A percentile compares a stretch with the other conserved stretches of the same genome.
phyloP scores from a whole-genome alignment of 257 asterid genomes.

The Solanum dulcamara region DNA sequence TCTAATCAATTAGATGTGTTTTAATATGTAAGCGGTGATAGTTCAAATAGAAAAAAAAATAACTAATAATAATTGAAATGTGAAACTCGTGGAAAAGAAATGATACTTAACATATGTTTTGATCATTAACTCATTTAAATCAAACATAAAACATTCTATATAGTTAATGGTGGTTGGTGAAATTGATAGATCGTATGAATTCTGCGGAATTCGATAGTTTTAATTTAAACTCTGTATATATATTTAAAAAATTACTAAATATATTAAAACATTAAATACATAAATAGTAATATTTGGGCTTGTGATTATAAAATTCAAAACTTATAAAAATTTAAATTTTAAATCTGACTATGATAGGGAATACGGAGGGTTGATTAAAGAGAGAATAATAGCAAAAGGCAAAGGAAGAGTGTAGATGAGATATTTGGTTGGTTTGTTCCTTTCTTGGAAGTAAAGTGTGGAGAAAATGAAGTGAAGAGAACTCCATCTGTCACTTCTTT shows the following conservation, averaged over 20 bases:
- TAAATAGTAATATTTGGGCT: accelerated
- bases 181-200: not conserved
- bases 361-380: not conserved
- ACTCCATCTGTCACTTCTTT: conserved; percentile 21
- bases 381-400: not conserved
- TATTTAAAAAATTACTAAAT: not conserved
- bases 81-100: no score
- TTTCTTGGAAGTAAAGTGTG: conserved; percentile 46
- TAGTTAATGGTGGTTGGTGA: not conserved
- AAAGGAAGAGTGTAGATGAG: conserved; percentile 37
- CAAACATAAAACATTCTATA: not conserved
- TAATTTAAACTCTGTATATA: accelerated
- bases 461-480: not conserved
- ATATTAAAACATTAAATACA: not conserved
- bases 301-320: accelerated
- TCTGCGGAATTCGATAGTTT: not conserved
- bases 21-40: not conserved
- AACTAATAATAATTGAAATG: not conserved
- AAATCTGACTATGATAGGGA: accelerated
- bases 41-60: no score
- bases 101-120: not conserved
- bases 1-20: not conserved
- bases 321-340: not conserved
- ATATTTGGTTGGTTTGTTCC: conserved; percentile 17
- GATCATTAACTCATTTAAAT: not conserved